These are phyloP conservation scores for Liquidambar formosana DNA, from an alignment of 164 flowering plant species.

Conservation along the genomic window DNA sequence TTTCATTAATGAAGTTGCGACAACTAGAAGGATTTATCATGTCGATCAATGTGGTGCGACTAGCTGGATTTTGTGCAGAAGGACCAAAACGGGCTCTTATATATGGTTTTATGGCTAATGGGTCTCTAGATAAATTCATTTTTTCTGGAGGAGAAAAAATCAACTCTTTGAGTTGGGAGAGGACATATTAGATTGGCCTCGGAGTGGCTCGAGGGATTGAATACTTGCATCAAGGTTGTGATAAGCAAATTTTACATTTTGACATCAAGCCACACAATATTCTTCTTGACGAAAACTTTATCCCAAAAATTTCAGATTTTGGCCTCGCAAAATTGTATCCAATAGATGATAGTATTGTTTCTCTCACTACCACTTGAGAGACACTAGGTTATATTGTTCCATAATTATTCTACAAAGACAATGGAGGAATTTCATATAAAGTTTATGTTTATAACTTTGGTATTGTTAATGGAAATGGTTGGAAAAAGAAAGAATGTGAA, in stretches of 20 bases:
- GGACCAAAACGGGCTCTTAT: background rate
- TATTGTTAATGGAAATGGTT: constrained; percentile 15
- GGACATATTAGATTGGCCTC: constrained; percentile 5
- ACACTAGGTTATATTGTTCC: constrained; percentile 23
- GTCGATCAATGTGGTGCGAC: constrained; percentile 8
- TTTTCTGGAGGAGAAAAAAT: background rate
- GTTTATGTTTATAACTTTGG: constrained; percentile 22
- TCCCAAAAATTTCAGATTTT: constrained; percentile 22
- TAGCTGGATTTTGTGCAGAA: too few species aligned
- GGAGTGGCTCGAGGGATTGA: constrained; percentile 26
- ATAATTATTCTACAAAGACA: constrained; percentile 17
- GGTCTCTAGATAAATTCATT: constrained; percentile 13
- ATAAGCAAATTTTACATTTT: constrained; percentile 20
- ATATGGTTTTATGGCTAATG: constrained; percentile 11
- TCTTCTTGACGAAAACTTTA: constrained; percentile 18
- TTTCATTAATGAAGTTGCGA: too few species aligned
- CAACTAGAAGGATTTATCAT: constrained; percentile 13
- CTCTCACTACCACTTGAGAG: constrained; percentile 20
- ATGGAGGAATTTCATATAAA: constrained; percentile 20
- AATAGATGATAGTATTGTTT: constrained; percentile 6
- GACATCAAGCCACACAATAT: constrained; percentile 23
- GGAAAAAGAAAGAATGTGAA: constrained; percentile 9
- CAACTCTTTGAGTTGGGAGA: background rate
- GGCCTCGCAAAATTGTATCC: constrained; percentile 16
- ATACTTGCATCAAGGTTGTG: constrained; percentile 20